Evolutionary conservation across 176 grass and related monocot genomes (phyloP).

Genomic region (Bromus sterilis): DNA sequence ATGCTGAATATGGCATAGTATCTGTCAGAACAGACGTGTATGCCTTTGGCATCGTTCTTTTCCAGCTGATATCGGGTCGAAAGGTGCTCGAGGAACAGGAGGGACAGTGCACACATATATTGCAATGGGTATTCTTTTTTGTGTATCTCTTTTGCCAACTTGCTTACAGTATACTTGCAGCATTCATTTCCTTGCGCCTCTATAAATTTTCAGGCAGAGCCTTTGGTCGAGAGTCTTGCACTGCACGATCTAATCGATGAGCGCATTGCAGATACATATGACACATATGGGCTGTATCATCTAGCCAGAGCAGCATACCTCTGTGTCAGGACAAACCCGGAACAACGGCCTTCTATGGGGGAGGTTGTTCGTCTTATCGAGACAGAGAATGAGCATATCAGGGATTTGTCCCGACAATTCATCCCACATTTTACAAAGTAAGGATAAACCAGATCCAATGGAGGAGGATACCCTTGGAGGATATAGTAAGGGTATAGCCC

Average conservation of each 20-base stretch:
- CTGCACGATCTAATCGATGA: slow-evolving; percentile 60
- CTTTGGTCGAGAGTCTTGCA: slow-evolving; percentile 57
- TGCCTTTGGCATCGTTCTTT: slow-evolving; percentile 70
- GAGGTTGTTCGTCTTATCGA: slow-evolving; percentile 68
- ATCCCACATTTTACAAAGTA: slow-evolving; percentile 43
- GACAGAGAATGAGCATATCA: slow-evolving; percentile 40
- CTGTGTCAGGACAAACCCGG: slow-evolving; percentile 61
- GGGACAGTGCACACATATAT: slow-evolving; percentile 41
- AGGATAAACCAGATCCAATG: not conserved
- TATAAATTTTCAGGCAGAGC: slow-evolving; percentile 37
- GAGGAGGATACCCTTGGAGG: not conserved
- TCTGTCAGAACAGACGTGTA: slow-evolving; percentile 74
- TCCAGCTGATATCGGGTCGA: slow-evolving; percentile 74
- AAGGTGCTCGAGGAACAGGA: slow-evolving; percentile 37
- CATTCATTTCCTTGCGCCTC: not conserved
- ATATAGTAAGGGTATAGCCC: not conserved
- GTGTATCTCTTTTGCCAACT: not conserved
- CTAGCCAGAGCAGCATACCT: slow-evolving; percentile 58
- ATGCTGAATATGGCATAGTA: slow-evolving; percentile 60
- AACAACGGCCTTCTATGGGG: slow-evolving; percentile 60
- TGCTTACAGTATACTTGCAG: not conserved
- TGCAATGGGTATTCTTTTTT: slow-evolving; percentile 50
- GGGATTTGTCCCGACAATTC: slow-evolving; percentile 56
- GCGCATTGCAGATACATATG: slow-evolving; percentile 46
- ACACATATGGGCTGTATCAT: slow-evolving; percentile 48